Base-by-base conservation (phyloP, 345 rosid species). In the Salix brachista region DNA sequence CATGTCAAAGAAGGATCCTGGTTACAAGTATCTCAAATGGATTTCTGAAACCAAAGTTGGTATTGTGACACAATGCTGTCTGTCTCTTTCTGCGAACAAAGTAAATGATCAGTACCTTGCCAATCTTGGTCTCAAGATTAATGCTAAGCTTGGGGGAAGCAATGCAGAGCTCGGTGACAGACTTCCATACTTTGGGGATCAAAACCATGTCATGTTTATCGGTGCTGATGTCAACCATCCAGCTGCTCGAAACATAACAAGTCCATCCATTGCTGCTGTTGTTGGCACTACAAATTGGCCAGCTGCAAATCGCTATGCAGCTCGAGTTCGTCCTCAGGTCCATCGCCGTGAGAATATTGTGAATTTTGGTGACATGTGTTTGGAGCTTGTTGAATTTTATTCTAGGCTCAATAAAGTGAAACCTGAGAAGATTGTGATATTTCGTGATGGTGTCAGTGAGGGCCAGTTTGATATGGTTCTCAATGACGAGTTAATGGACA, bases 181-280 rank as follows among this genome's bases (percentile, higher is more conserved):
- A 56, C 87, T 92, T 46, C 88, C 93, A 1, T 80, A 74, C 83
- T 87, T 92, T 41, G 72, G 17, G 9, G 83, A 74, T 78, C 79
- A 82, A 1, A 86, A 78, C 64, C 81, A 85, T 69, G 97, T 90
- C 36, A 94, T 94, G 97, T 94, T 91, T 56, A 74, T 94, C 0
- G 99, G 99, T 11, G 97, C 96, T 62, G 97, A 94, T 82, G 99
- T 92, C 30, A 94, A 92, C 82, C 99, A 94, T 83, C 97, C 99
- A 25, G 88, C 80, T 26, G 71, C 93, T 10, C 73, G 65, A 16
- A 80, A 88, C 83, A 79, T 32, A n/a, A 82, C 78, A 23, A 91
- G 93, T 76, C 97, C 97, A 12, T 92, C 97, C 7, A 86, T 95
- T 26, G 97, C 92, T 65, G 97, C 97, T 39, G 96, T 95, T 25